A percentile compares a stretch with the other conserved stretches of the same genome.
Conservation (phyloP, 75 land plant genomes). For the Cunninghamia lanceolata region DNA sequence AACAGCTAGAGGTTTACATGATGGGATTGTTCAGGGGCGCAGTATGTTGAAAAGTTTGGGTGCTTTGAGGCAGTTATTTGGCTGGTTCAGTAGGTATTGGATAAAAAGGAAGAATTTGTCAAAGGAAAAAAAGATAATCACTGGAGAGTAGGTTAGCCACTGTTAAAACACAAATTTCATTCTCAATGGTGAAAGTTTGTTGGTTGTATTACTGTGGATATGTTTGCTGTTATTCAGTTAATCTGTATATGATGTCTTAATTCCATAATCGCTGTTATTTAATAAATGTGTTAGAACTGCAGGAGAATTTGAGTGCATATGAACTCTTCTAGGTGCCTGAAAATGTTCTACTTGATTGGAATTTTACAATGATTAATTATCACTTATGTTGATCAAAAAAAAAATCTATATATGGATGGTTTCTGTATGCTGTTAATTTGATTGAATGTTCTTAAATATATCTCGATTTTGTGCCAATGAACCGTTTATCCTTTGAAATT, state of each 20-base stretch:
- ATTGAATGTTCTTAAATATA: neutral
- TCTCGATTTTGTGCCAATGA: neutral
- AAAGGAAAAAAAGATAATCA: neutral
- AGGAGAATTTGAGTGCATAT: neutral
- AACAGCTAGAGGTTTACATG: constrained; percentile 56
- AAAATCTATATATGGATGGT: neutral
- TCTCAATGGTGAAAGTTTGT: neutral
- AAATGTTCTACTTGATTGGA: neutral
- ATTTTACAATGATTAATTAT: neutral
- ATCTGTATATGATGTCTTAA: neutral
- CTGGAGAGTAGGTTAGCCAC: neutral
- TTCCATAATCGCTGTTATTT: neutral
- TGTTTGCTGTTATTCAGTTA: neutral
- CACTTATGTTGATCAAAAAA: neutral
- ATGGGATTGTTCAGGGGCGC: constrained; percentile 65
- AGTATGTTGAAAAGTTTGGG: constrained; percentile 4
- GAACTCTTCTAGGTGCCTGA: neutral
- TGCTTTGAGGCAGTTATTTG: neutral
- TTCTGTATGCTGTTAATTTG: neutral
- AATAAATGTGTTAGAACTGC: neutral
- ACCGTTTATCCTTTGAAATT: neutral
- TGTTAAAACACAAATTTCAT: neutral
- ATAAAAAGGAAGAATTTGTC: neutral
- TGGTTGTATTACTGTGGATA: neutral
- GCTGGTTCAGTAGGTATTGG: constrained; percentile 5